Conservation (phyloP, 192 early-diverging fungal species). For the Thoreauomyces humboldtii region DNA sequence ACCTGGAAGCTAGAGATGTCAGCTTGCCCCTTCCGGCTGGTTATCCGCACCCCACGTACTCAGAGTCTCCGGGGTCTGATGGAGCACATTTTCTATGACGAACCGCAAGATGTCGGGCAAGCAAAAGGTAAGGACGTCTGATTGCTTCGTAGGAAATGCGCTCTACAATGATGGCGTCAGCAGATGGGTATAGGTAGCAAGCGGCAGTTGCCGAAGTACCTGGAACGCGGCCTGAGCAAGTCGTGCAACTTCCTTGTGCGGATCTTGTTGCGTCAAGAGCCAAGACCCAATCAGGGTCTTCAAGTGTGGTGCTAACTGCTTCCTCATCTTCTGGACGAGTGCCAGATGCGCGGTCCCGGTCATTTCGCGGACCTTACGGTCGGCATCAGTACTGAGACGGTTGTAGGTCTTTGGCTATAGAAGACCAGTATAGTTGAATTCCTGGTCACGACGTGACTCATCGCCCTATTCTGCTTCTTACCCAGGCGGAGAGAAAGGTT, state of each 20-base stretch:
- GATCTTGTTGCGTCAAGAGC: slow-evolving; percentile 81
- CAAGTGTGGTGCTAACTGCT: slow-evolving; percentile 74
- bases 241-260: slow-evolving; percentile 70
- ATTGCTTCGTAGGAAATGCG: slow-evolving; percentile 79
- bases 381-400: slow-evolving; percentile 70
- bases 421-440: too few relatives aligned
- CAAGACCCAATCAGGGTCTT: slow-evolving; percentile 82
- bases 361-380: slow-evolving; percentile 76
- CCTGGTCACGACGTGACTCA: too few relatives aligned
- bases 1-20: slow-evolving; percentile 40
- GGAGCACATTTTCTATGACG: slow-evolving; percentile 64
- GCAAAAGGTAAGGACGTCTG: slow-evolving; percentile 76
- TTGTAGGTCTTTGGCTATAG: slow-evolving; percentile 64
- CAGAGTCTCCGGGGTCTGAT: slow-evolving; percentile 77
- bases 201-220: slow-evolving; percentile 31
- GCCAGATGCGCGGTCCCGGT: slow-evolving; percentile 66
- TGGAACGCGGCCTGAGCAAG: slow-evolving; percentile 64
- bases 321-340: slow-evolving; percentile 65
- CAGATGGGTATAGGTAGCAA: background rate
- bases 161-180: slow-evolving; percentile 42
- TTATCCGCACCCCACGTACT: slow-evolving; percentile 58
- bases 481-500: slow-evolving; percentile 44
- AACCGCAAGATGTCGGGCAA: slow-evolving; percentile 70
- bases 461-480: background rate
- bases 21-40: too few relatives aligned